Percentiles rank a stretch among this genome's conserved stretches.
These are phyloP conservation scores for Cinchona pubescens DNA, from an alignment of 257 asterid genomes.

Conservation along the genomic window DNA sequence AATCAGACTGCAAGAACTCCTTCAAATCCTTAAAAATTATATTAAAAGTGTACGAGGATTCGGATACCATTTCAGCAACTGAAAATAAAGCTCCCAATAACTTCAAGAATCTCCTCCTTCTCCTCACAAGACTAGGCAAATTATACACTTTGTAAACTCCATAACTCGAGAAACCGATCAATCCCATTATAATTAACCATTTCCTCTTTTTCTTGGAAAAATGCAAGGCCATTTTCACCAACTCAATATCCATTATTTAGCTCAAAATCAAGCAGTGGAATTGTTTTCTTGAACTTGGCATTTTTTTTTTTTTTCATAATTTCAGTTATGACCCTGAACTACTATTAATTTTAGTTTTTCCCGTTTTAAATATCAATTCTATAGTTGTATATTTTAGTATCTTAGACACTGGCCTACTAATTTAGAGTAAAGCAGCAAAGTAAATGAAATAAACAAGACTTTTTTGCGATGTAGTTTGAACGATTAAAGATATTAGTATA, in stretches of 20 bases:
- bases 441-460: too few relatives aligned
- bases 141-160: slow-evolving; percentile 67
- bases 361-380: too few relatives aligned
- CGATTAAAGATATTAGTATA: too few relatives aligned
- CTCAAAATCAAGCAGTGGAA: not conserved
- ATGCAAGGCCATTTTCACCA: slow-evolving; percentile 53
- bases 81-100: slow-evolving; percentile 60
- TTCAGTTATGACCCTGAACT: too few relatives aligned
- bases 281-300: too few relatives aligned
- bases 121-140: slow-evolving; percentile 65
- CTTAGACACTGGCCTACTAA: too few relatives aligned
- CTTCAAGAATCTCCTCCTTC: slow-evolving; percentile 50
- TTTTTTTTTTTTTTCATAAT: too few relatives aligned
- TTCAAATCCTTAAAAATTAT: slow-evolving; percentile 77
- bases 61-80: slow-evolving; percentile 69
- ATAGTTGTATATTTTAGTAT: too few relatives aligned
- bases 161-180: slow-evolving; percentile 71
- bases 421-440: too few relatives aligned
- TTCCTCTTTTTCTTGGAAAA: slow-evolving; percentile 58
- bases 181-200: slow-evolving; percentile 66
- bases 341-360: too few relatives aligned
- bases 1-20: slow-evolving; percentile 72
- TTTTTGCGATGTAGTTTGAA: too few relatives aligned
- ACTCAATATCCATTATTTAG: slow-evolving; percentile 53
- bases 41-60: slow-evolving; percentile 66